These are phyloP conservation scores for Ocimum tenuiflorum DNA, from an alignment of 257 asterid genomes.

Conservation along the genomic window DNA sequence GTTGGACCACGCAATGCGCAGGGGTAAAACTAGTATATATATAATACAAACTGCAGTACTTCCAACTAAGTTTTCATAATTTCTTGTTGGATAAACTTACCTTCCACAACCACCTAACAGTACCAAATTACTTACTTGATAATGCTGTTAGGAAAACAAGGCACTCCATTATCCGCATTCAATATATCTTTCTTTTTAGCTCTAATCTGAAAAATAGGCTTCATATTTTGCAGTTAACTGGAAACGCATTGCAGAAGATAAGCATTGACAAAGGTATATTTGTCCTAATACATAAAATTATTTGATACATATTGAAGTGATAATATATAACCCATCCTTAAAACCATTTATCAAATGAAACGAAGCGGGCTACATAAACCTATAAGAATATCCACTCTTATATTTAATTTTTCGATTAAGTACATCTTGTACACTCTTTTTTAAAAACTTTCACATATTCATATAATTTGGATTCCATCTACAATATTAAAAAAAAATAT, in stretches of 20 bases:
- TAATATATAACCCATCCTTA: not conserved
- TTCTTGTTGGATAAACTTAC: not conserved
- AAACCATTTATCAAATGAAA: not conserved
- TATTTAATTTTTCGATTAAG: not conserved
- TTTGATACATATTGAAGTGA: not conserved
- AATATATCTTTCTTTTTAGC: too few relatives aligned
- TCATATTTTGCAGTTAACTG: not conserved
- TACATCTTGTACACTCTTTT: not conserved
- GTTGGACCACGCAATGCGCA: too few relatives aligned
- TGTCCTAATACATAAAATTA: not conserved
- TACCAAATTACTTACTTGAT: not conserved
- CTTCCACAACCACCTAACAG: not conserved
- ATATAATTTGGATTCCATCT: not conserved
- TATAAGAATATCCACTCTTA: not conserved
- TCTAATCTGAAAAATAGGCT: too few relatives aligned
- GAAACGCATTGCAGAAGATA: not conserved
- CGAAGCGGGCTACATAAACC: not conserved
- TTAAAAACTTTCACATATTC: not conserved
- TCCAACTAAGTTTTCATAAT: not conserved
- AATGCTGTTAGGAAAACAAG: not conserved
- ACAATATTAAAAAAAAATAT: not conserved
- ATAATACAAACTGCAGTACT: not conserved
- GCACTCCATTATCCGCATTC: not conserved
- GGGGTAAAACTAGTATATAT: too few relatives aligned
- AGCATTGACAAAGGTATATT: not conserved